Base-by-base conservation (phyloP, 805 yeast species). In the Kuraishia piskuri region DNA sequence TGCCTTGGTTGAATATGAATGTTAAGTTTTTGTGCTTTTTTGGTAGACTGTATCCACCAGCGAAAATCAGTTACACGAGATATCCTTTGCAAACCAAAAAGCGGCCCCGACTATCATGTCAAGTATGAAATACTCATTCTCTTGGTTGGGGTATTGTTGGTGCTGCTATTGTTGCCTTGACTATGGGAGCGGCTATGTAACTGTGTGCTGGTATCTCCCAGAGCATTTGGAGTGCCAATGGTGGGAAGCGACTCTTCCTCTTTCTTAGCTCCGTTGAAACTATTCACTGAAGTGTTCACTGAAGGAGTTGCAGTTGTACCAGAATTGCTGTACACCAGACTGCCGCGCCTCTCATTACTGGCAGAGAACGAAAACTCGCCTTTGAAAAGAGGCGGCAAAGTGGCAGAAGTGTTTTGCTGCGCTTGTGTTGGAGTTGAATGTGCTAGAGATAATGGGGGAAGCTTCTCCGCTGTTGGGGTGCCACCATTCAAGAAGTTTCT, bases 361-460 rank as follows among this genome's bases (percentile, higher is more conserved):
- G 40, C 7, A 12, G 22, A 22, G 25, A 56, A 54, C 19, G 58
- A 53, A 23, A 56, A 56, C 51, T 56, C 58, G 49, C 55, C 50
- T 48, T 56, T 56, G 55, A 56, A 56, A 10, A 56, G 46, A 24
- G 52, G 46, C 45, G 49, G 49, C 49, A 47, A 19, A 8, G 10
- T 10, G 5, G 40, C 14, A 4, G 48, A 45, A 22, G 22, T 8
- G n/a, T 12, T 3, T 20, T 5, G 10, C 48, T 20, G 48, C n/a
- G 7, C 14, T 4, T 45, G 48, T 12, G 9, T 14, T 31, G 40
- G 40, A 4, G 40, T 31, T 22, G 49, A 47, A 25, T n/a, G 49
- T 7, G 49, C 40, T 12, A 31, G 40, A 3, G 40, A 31, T 31
- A 31, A n/a, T 10, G 40, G 40, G 14, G 40, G 40, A 17, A 25